phyloP scores from a whole-genome alignment of 2,329 filamentous ascomycete genomes.

The Penicillium sp. region DNA sequence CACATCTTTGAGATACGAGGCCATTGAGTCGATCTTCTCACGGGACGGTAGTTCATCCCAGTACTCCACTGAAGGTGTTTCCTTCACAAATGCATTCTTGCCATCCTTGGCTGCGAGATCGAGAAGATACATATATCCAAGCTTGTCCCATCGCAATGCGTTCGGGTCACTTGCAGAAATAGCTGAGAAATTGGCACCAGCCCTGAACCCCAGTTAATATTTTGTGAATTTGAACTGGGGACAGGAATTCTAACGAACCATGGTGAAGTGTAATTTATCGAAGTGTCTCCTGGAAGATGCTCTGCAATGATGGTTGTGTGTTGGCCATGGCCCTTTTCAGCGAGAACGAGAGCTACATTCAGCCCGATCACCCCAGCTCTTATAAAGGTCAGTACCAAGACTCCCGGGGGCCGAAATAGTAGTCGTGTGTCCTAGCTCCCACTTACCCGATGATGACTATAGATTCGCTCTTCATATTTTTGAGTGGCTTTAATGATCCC shows the following conservation, averaged over 20 bases:
- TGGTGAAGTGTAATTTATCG: conserved; percentile 43
- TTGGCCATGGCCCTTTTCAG: not conserved
- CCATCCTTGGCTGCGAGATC: conserved; percentile 31
- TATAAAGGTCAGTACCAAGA: not conserved
- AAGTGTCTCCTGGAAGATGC: conserved; percentile 43
- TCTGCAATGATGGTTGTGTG: conserved; percentile 40
- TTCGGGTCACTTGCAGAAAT: conserved; percentile 45
- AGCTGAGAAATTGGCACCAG: conserved; percentile 48
- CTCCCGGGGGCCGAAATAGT: not conserved
- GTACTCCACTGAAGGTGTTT: conserved; percentile 36
- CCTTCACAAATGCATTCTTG: conserved; percentile 39
- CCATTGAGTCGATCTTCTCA: conserved; percentile 44
- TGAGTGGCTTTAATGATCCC: not conserved
- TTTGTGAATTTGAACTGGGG: not conserved
- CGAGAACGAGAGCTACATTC: conserved; percentile 5
- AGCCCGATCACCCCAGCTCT: conserved; percentile 4
- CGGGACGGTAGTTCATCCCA: conserved; percentile 42
- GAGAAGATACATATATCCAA: conserved; percentile 43
- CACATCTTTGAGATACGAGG: conserved; percentile 44
- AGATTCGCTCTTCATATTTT: conserved; percentile 3
- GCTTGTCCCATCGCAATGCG: conserved; percentile 44
- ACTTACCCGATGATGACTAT: conserved; percentile 4
- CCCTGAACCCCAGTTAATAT: conserved; percentile 24
- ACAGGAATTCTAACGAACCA: conserved; percentile 25
- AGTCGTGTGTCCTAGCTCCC: not conserved